Percentiles rank a stretch among this genome's conserved stretches.
Conservation (phyloP, 768 basidiomycete species). For the Leccinum arenicola region DNA sequence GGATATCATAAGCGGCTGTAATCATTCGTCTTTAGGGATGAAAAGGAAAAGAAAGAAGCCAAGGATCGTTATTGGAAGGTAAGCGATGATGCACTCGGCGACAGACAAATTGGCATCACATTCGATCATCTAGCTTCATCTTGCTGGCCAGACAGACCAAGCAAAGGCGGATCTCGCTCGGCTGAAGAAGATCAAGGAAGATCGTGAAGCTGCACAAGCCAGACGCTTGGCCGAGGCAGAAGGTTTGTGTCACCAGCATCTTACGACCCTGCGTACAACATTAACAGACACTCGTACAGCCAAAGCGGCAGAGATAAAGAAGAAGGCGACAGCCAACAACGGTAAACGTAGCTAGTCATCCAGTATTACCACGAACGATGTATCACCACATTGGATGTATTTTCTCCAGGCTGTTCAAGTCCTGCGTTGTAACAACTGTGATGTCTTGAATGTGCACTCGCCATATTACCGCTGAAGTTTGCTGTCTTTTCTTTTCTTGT, state of each 20-base stretch:
- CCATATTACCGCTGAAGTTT: neutral
- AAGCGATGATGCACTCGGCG: slow-evolving; percentile 7
- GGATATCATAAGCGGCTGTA: neutral
- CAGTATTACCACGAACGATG: neutral
- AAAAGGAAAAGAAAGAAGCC: slow-evolving; percentile 89
- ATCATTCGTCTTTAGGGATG: slow-evolving; percentile 53
- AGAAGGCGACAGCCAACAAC: slow-evolving; percentile 42
- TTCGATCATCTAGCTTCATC: slow-evolving; percentile 49
- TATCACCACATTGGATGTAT: neutral
- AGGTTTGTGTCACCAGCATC: slow-evolving; percentile 43
- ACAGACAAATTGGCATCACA: slow-evolving; percentile 3
- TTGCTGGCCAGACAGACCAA: slow-evolving; percentile 84
- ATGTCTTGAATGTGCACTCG: neutral
- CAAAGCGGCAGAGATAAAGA: slow-evolving; percentile 61
- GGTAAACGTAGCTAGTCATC: slow-evolving; percentile 34
- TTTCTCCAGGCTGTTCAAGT: neutral
- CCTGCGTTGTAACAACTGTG: neutral
- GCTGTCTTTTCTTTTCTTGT: neutral
- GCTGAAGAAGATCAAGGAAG: slow-evolving; percentile 79
- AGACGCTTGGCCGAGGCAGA: slow-evolving; percentile 88
- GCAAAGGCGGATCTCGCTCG: slow-evolving; percentile 87
- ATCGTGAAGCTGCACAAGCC: slow-evolving; percentile 84
- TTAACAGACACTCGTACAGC: slow-evolving; percentile 36
- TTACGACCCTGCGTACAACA: neutral
- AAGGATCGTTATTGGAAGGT: slow-evolving; percentile 89